phyloP scores from a whole-genome alignment of 495 filamentous ascomycete genomes.

The Penicillium samsonianum region DNA sequence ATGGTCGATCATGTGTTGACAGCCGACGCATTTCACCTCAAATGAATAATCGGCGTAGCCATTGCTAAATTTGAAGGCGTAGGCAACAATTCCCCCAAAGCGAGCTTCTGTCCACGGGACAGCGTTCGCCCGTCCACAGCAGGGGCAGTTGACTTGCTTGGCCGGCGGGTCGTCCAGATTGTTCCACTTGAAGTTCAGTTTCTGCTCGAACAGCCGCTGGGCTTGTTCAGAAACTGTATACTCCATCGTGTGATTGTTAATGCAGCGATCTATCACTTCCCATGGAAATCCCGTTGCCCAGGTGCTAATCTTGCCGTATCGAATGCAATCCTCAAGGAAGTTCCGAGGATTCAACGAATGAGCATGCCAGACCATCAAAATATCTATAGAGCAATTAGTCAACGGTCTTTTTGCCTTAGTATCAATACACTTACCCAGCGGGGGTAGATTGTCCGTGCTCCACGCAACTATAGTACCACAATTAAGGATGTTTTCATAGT shows the following conservation, averaged over 20 bases:
- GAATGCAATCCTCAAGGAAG: constrained; percentile 75
- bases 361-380: constrained; percentile 87
- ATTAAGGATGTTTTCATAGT: constrained; percentile 20
- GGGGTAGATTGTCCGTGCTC: constrained; percentile 25
- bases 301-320: constrained; percentile 57
- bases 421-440: constrained; percentile 25
- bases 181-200: constrained; percentile 60
- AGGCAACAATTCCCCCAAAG: constrained; percentile 12
- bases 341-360: constrained; percentile 78
- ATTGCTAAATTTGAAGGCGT: constrained; percentile 20
- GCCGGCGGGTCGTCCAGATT: constrained; percentile 51
- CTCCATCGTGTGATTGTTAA: constrained; percentile 61
- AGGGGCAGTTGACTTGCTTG: constrained; percentile 58
- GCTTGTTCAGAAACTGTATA: constrained; percentile 55
- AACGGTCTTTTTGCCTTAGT: not conserved
- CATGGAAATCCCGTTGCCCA: constrained; percentile 74
- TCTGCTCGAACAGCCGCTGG: constrained; percentile 47
- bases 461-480: constrained; percentile 21
- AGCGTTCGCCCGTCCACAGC: constrained; percentile 40
- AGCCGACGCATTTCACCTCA: constrained; percentile 38
- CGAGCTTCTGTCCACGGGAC: constrained; percentile 30
- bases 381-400: constrained; percentile 49
- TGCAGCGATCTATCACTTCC: constrained; percentile 58
- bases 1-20: constrained; percentile 51
- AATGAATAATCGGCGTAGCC: constrained; percentile 69